Evolutionary conservation across 1,284 basidiomycete species (phyloP).

Genomic region (Garcileccinum viscosum): DNA sequence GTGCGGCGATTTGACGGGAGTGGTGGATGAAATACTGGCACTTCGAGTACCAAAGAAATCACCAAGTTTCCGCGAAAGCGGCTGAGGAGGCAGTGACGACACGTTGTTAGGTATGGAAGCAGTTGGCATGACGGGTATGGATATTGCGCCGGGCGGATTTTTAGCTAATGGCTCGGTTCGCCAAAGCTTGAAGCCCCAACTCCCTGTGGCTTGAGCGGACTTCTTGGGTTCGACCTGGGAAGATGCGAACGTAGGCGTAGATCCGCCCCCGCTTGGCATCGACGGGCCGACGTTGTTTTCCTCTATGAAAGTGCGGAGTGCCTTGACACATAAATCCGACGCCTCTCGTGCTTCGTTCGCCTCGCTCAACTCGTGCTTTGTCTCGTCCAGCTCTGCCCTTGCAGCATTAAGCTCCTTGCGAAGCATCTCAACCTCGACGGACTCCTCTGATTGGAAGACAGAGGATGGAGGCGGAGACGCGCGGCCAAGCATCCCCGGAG

Average conservation of each 20-base stretch:
- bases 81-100: constrained; percentile 40
- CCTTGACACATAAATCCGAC: constrained; percentile 84
- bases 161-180: constrained; percentile 46
- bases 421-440: constrained; percentile 58
- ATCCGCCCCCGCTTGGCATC: constrained; percentile 26
- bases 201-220: constrained; percentile 31
- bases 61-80: constrained; percentile 65
- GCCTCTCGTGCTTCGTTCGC: constrained; percentile 85
- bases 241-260: constrained; percentile 13
- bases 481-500: constrained; percentile 61
- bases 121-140: constrained; percentile 42
- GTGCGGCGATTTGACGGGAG: constrained; percentile 36
- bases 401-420: constrained; percentile 66
- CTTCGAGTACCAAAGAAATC: constrained; percentile 67
- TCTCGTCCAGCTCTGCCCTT: constrained; percentile 66
- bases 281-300: constrained; percentile 65
- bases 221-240: constrained; percentile 51
- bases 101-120: constrained; percentile 21
- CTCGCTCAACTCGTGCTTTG: constrained; percentile 73
- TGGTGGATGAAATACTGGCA: constrained; percentile 54
- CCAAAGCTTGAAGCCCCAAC: constrained; percentile 75
- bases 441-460: constrained; percentile 41
- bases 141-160: constrained; percentile 25
- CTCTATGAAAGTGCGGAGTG: constrained; percentile 84
- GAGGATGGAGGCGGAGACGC: constrained; percentile 48